A percentile compares a stretch with the other conserved stretches of the same genome.
Conservation (phyloP, 768 basidiomycete genomes). For the Suillus ampliporus region DNA sequence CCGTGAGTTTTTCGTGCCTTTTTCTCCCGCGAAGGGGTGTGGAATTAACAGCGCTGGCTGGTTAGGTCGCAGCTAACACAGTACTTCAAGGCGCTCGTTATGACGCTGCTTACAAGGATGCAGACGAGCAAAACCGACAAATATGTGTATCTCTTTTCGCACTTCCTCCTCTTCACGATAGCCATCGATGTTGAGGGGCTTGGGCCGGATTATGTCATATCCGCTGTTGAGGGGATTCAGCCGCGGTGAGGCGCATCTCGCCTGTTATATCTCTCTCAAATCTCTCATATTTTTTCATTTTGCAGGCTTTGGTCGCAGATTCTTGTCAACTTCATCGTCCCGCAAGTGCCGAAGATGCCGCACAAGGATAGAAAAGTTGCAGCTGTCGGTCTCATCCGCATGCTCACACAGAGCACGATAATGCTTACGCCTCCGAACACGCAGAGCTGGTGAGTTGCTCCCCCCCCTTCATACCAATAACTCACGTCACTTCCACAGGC, state of each 20-base stretch:
- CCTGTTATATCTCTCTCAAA: slow-evolving; percentile 6
- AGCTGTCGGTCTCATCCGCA: slow-evolving; percentile 76
- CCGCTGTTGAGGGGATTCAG: slow-evolving; percentile 84
- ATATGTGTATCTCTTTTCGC: slow-evolving; percentile 81
- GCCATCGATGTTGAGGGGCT: slow-evolving; percentile 78
- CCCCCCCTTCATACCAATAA: not conserved
- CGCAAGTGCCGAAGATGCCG: slow-evolving; percentile 81
- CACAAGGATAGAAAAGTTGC: slow-evolving; percentile 86
- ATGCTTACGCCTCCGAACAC: slow-evolving; percentile 72
- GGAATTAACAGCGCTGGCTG: not conserved
- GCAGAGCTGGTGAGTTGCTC: slow-evolving; percentile 61
- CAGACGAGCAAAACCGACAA: slow-evolving; percentile 90
- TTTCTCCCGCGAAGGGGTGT: not conserved
- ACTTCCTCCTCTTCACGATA: slow-evolving; percentile 77
- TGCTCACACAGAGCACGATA: slow-evolving; percentile 74
- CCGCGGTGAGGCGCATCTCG: slow-evolving; percentile 58
- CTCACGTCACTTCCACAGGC: slow-evolving; percentile 51
- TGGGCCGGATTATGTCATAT: slow-evolving; percentile 79
- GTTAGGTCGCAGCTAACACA: slow-evolving; percentile 60
- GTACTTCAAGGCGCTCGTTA: slow-evolving; percentile 75
- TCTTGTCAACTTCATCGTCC: slow-evolving; percentile 74
- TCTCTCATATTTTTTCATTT: not conserved
- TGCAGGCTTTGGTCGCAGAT: slow-evolving; percentile 81
- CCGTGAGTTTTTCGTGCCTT: slow-evolving; percentile 57
- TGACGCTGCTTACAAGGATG: slow-evolving; percentile 84